These are phyloP conservation scores for Tetracladium setigerum DNA, from an alignment of 495 filamentous ascomycete genomes.

Conservation along the genomic window DNA sequence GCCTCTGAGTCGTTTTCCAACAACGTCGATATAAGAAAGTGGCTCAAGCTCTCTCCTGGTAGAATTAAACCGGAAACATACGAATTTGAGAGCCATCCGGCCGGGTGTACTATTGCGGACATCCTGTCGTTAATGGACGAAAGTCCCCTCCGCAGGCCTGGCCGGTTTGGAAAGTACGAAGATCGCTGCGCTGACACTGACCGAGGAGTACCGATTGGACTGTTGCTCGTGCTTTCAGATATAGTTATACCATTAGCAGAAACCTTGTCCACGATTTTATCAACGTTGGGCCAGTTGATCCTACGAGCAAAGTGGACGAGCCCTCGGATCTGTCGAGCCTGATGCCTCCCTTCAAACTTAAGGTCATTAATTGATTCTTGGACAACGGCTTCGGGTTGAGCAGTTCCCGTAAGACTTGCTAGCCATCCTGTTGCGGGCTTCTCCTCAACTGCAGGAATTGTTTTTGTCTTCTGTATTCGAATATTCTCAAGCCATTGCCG, in stretches of 20 bases:
- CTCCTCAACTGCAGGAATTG: conserved; percentile 14
- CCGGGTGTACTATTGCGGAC: conserved; percentile 38
- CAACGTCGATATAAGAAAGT: conserved; percentile 71
- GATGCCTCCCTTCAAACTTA: conserved; percentile 33
- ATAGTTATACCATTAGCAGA: conserved; percentile 11
- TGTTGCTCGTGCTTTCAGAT: conserved; percentile 7
- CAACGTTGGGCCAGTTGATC: conserved; percentile 44
- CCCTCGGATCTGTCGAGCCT: conserved; percentile 43
- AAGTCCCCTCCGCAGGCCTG: conserved; percentile 7
- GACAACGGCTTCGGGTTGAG: background rate
- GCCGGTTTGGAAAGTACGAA: conserved; percentile 22
- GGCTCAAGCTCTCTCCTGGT: conserved; percentile 63
- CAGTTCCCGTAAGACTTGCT: conserved; percentile 41
- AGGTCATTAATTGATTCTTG: conserved; percentile 7
- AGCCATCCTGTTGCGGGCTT: conserved; percentile 39
- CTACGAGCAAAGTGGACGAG: conserved; percentile 50
- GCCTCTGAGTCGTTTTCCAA: conserved; percentile 68
- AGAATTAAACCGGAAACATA: conserved; percentile 74
- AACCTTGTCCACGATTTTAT: conserved; percentile 9
- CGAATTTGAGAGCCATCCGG: conserved; percentile 75
- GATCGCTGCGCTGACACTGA: conserved; percentile 17
- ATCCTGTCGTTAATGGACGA: conserved; percentile 30
- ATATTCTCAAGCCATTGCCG: conserved; percentile 74
- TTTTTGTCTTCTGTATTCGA: conserved; percentile 32
- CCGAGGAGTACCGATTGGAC: conserved; percentile 15